phyloP scores from a whole-genome alignment of 2,329 filamentous ascomycete genomes.

The Exserohilum turcica region DNA sequence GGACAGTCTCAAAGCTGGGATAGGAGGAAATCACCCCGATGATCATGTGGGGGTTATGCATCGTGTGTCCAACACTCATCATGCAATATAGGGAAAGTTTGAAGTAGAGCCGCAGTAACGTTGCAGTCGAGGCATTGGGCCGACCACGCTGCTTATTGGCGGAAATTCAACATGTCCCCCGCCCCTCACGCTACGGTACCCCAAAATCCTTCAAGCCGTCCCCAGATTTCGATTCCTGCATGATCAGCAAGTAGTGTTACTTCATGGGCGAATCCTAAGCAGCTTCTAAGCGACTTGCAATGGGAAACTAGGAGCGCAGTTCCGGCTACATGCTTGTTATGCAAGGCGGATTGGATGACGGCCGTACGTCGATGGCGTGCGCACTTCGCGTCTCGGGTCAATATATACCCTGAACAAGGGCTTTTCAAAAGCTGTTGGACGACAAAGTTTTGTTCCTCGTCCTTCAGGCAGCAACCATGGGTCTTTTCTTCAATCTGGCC shows the following conservation, averaged over 20 bases:
- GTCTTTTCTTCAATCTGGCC: constrained; percentile 50
- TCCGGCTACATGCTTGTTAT: constrained; percentile 24
- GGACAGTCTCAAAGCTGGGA: constrained; percentile 39
- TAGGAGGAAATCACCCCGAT: constrained; percentile 22
- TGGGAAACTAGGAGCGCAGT: constrained; percentile 33
- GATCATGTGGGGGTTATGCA: constrained; percentile 3
- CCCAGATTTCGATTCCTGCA: constrained; percentile 18
- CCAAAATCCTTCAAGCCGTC: constrained; percentile 18
- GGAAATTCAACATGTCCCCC: constrained; percentile 24
- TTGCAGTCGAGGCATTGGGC: neutral
- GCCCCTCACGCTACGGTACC: constrained; percentile 28
- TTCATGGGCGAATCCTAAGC: constrained; percentile 4
- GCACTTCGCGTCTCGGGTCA: constrained; percentile 10
- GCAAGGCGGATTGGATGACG: constrained; percentile 17
- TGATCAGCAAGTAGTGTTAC: constrained; percentile 16
- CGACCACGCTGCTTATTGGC: constrained; percentile 23
- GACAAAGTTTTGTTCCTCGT: neutral
- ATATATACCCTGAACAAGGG: constrained; percentile 12
- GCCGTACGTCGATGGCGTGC: constrained; percentile 13
- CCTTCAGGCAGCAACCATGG: constrained; percentile 38
- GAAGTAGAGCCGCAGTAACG: constrained; percentile 3
- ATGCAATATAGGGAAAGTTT: neutral
- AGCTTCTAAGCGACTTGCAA: neutral
- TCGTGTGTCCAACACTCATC: neutral
- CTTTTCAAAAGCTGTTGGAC: neutral